Evolutionary conservation across 2,329 filamentous ascomycete genomes (phyloP).

Genomic region (Trichoderma polysporum): DNA sequence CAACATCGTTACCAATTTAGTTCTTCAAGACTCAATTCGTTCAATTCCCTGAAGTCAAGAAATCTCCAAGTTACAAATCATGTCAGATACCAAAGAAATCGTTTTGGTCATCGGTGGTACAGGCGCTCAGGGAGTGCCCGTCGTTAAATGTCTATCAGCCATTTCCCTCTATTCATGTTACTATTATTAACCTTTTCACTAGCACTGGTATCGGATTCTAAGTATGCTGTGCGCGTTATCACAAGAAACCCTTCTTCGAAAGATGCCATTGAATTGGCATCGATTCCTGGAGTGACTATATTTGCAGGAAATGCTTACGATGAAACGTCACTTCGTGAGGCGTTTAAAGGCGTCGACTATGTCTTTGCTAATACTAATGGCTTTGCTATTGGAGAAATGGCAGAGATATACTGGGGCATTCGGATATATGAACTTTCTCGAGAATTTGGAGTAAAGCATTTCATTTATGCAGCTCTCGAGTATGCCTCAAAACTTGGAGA

Average conservation of each 20-base stretch:
- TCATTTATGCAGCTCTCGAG: not conserved
- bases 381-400: constrained; percentile 10
- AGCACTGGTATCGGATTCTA: not conserved
- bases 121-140: not conserved
- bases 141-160: not conserved
- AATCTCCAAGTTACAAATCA: not conserved
- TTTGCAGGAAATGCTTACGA: not conserved
- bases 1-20: no score
- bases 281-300: not conserved
- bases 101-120: not conserved
- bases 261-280: not conserved
- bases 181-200: not conserved
- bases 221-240: not conserved
- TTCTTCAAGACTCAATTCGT: no score
- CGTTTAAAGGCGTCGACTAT: not conserved
- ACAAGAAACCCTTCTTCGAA: not conserved
- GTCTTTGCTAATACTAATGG: constrained; percentile 8
- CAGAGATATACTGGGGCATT: constrained; percentile 4
- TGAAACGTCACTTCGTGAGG: not conserved
- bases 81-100: not conserved
- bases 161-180: not conserved
- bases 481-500: constrained; percentile 6
- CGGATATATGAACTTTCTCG: not conserved
- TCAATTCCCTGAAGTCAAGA: no score
- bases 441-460: not conserved